Evolutionary conservation across 192 early-diverging fungal species (phyloP), one percentile per base, ranked within the genome.

Genomic region (Backusella liffmaniae): DNA sequence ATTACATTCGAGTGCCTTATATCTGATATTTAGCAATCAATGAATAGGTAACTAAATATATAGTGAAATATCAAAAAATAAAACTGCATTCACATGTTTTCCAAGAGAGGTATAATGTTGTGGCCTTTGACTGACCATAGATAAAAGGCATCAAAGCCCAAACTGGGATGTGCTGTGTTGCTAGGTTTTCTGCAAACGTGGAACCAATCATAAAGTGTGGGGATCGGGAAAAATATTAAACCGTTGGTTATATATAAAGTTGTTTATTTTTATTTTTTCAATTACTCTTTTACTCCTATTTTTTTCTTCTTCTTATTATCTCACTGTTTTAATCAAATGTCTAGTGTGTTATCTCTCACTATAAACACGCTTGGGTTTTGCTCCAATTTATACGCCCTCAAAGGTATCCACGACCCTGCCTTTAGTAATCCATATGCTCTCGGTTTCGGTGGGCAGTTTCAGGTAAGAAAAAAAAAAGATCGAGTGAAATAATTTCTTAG

Each of bases 391-490:
- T 26, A 34, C 42, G 26, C 26, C 12, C 73, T 74, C 30, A 66
- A 74, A 29, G 30, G 36, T 32, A 44, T 67, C 4, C 72, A 73
- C 51, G 23, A 59, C 13, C 59, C 51, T 67, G 32, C 26, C 21
- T 67, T 73, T 49, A 36, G 21, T 37, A 81, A 76, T 36, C 69
- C 70, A n/a, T 73, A 73, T 62, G 75, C 79, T 8, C 26, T 34
- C 4, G 75, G 75, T 18, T 81, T 77, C 42, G 79, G 79, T 12
- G 74, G 79, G 35, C 79, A 81, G n/a, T 81, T 70, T 68, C 79
- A 81, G 56, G 77, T 78, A 46, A 59, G 18, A 26, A 59, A 26
- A 59, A 59, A 59, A 32, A 46, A 7, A 21, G 6, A 62, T 62
- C 4, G 8, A 23, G 1, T 21, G n/a, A 23, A 29, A 12, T 62